Evolutionary conservation across 2,329 filamentous ascomycete genomes (phyloP).

Genomic region (Aspergillus vadensis): DNA sequence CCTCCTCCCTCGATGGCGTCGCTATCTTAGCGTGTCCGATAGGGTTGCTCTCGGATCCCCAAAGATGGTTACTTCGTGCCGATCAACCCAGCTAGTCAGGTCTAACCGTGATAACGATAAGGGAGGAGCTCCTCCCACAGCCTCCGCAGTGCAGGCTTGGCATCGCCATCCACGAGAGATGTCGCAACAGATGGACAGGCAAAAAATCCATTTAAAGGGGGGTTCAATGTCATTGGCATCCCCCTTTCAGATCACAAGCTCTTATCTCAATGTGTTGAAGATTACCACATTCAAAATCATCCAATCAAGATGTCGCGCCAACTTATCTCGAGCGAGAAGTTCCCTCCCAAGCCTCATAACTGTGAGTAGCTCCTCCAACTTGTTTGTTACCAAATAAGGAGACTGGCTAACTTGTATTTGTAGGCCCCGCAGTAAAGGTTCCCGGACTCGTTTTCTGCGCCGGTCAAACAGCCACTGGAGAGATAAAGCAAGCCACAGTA

Average conservation of each 20-base stretch:
- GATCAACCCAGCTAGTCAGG: not conserved
- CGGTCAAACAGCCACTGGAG: slow-evolving; percentile 53
- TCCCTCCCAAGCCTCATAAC: slow-evolving; percentile 52
- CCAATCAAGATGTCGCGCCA: slow-evolving; percentile 46
- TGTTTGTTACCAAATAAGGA: too few relatives aligned
- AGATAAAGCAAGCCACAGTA: slow-evolving; percentile 52
- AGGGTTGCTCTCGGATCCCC: not conserved
- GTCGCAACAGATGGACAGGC: too few relatives aligned
- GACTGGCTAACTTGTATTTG: not conserved
- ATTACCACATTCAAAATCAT: too few relatives aligned
- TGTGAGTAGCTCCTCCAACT: slow-evolving; percentile 31
- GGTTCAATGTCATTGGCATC: too few relatives aligned
- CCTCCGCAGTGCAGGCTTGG: not conserved
- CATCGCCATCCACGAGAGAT: not conserved
- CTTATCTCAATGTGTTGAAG: too few relatives aligned
- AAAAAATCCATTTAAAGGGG: not conserved
- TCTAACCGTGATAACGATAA: not conserved
- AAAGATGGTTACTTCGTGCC: not conserved
- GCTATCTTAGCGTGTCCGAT: not conserved
- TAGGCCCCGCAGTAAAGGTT: slow-evolving; percentile 48
- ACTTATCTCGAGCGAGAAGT: slow-evolving; percentile 52
- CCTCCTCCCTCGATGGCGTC: too few relatives aligned
- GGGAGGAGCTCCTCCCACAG: not conserved
- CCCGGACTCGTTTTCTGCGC: slow-evolving; percentile 52
- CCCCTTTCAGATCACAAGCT: too few relatives aligned